Percentiles rank a stretch among this genome's conserved stretches.
phyloP scores from a whole-genome alignment of 805 yeast species.

The Lipomyces orientalis region DNA sequence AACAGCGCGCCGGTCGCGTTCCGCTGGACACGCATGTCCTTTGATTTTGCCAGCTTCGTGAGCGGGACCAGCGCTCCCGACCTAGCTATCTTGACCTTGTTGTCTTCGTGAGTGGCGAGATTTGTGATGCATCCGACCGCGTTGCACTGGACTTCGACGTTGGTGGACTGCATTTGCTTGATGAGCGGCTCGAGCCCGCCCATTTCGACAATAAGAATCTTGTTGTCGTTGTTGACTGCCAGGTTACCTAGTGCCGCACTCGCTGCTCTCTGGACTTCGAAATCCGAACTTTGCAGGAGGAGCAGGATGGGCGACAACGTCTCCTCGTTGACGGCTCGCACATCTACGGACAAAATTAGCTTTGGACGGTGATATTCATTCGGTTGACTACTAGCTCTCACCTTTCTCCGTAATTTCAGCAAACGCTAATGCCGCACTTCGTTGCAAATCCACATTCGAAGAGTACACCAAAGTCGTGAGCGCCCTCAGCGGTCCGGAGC shows the following conservation, averaged over 20 bases:
- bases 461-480: slow-evolving; percentile 91
- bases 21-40: slow-evolving; percentile 94
- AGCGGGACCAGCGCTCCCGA: slow-evolving; percentile 95
- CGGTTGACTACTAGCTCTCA: neutral
- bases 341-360: slow-evolving; percentile 53
- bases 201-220: slow-evolving; percentile 92
- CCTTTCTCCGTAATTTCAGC: slow-evolving; percentile 96
- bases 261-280: slow-evolving; percentile 97
- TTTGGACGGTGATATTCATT: neutral
- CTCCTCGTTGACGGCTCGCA: slow-evolving; percentile 85
- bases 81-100: slow-evolving; percentile 92
- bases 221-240: slow-evolving; percentile 96
- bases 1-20: slow-evolving; percentile 98
- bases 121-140: slow-evolving; percentile 99
- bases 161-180: slow-evolving; percentile 95
- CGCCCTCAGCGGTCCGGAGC: slow-evolving; percentile 81
- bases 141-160: slow-evolving; percentile 97
- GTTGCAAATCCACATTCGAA: slow-evolving; percentile 90
- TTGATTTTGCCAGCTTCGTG: slow-evolving; percentile 91
- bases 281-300: slow-evolving; percentile 81
- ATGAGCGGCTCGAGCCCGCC: slow-evolving; percentile 96
- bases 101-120: slow-evolving; percentile 96
- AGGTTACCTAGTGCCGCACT: slow-evolving; percentile 98
- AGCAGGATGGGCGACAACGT: slow-evolving; percentile 93
- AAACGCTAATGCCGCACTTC: slow-evolving; percentile 97